Conservation (phyloP, 805 yeast species). For the Hanseniaspora jakobsenii region DNA sequence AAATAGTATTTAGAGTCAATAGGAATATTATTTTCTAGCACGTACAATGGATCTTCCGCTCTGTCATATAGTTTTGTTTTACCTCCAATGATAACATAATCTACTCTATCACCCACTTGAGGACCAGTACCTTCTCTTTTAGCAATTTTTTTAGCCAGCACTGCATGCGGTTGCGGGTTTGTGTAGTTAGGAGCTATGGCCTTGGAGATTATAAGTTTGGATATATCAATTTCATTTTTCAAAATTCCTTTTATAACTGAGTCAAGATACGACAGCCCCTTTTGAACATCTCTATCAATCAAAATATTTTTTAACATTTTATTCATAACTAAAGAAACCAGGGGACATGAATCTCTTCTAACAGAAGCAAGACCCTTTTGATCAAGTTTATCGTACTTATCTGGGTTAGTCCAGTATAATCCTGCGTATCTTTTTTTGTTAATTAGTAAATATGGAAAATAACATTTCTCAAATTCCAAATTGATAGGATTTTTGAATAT, state of each 20-base stretch:
- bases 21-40: conserved; percentile 80
- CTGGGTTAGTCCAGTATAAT: conserved; percentile 83
- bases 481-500: conserved; percentile 77
- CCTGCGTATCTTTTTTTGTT: conserved; percentile 98
- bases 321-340: conserved; percentile 90
- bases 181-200: conserved; percentile 87
- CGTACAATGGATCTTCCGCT: conserved; percentile 93
- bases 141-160: conserved; percentile 87
- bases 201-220: conserved; percentile 86
- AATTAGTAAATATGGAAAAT: conserved; percentile 84
- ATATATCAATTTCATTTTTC: conserved; percentile 84
- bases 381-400: conserved; percentile 92
- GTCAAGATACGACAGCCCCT: conserved; percentile 76
- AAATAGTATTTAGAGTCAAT: conserved; percentile 89
- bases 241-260: conserved; percentile 77
- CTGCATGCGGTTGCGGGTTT: conserved; percentile 95
- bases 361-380: conserved; percentile 98
- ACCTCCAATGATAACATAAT: conserved; percentile 82
- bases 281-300: conserved; percentile 74
- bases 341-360: conserved; percentile 89
- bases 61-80: conserved; percentile 82
- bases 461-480: conserved; percentile 91
- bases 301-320: conserved; percentile 74
- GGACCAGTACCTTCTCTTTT: conserved; percentile 98
- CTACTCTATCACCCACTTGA: conserved; percentile 92